Evolutionary conservation across 768 basidiomycete genomes (phyloP).

Genomic region (Amylocystis lapponica): DNA sequence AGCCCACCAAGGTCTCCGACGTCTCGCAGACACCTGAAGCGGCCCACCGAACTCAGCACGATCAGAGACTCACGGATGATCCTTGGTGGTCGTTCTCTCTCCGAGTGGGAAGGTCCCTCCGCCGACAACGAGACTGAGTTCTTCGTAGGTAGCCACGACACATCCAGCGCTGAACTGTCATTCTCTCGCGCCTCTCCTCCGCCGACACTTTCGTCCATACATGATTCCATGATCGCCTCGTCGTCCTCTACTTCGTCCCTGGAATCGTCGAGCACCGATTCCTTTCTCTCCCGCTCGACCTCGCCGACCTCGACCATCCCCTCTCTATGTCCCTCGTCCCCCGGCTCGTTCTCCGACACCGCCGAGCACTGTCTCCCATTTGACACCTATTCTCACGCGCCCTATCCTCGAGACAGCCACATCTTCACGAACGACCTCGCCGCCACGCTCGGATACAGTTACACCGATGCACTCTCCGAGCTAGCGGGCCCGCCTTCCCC

Average conservation of each 20-base stretch:
- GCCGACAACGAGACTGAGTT: too few relatives aligned
- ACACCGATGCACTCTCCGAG: slow-evolving; percentile 16
- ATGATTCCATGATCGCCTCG: too few relatives aligned
- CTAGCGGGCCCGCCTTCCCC: slow-evolving; percentile 9
- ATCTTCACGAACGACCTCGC: slow-evolving; percentile 12
- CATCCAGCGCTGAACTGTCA: background rate
- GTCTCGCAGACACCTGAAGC: slow-evolving; percentile 9
- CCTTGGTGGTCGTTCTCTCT: slow-evolving; percentile 6
- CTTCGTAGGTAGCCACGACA: too few relatives aligned
- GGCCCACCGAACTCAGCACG: slow-evolving; percentile 16
- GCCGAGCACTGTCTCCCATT: background rate
- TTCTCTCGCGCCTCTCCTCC: background rate
- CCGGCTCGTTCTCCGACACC: background rate
- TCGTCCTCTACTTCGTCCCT: too few relatives aligned
- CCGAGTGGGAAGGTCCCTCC: background rate
- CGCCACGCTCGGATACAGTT: slow-evolving; percentile 20
- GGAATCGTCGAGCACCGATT: background rate
- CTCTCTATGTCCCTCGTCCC: slow-evolving; percentile 4
- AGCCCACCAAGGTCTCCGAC: slow-evolving; percentile 9
- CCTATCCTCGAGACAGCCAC: slow-evolving; percentile 10
- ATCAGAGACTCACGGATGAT: slow-evolving; percentile 20
- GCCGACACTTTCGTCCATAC: too few relatives aligned
- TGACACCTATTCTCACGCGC: slow-evolving; percentile 4
- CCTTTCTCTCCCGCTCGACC: background rate
- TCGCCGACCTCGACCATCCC: background rate